These are phyloP conservation scores for Hericium alpestre DNA, from an alignment of 768 basidiomycete genomes.

Conservation along the genomic window DNA sequence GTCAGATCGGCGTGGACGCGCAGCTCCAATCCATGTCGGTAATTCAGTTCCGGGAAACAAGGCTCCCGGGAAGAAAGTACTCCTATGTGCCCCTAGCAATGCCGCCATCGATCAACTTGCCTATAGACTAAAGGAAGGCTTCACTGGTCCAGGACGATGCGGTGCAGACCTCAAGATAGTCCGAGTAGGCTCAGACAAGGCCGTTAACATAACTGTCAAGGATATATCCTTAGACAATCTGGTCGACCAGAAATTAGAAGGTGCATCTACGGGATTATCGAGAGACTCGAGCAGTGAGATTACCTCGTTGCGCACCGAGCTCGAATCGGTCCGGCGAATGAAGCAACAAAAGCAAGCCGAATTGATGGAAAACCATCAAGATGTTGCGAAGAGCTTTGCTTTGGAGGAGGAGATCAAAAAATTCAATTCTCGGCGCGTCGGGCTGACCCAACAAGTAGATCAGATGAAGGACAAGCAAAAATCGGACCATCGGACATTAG, in stretches of 20 bases:
- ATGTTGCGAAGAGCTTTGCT: constrained; percentile 36
- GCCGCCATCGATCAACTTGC: constrained; percentile 97
- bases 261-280: constrained; percentile 25
- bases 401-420: constrained; percentile 65
- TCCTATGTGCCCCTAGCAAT: constrained; percentile 95
- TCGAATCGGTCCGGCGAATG: constrained; percentile 55
- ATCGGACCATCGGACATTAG: constrained; percentile 69
- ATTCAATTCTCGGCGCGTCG: constrained; percentile 55
- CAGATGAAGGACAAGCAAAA: constrained; percentile 73
- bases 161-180: constrained; percentile 68
- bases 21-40: constrained; percentile 42
- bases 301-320: constrained; percentile 46
- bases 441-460: constrained; percentile 61
- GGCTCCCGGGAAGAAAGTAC: constrained; percentile 54
- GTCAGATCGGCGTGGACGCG: constrained; percentile 40
- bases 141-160: constrained; percentile 43
- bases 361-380: constrained; percentile 43
- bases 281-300: constrained; percentile 53
- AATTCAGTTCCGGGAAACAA: constrained; percentile 29
- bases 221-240: constrained; percentile 83
- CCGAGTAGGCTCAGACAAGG: constrained; percentile 70
- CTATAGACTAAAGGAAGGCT: constrained; percentile 73
- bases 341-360: constrained; percentile 55
- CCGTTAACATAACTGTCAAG: constrained; percentile 69
- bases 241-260: constrained; percentile 64